Evolutionary conservation across 75 land plant species (phyloP), one percentile per base, ranked within the genome.

Genomic region (Sequoia sempervirens): DNA sequence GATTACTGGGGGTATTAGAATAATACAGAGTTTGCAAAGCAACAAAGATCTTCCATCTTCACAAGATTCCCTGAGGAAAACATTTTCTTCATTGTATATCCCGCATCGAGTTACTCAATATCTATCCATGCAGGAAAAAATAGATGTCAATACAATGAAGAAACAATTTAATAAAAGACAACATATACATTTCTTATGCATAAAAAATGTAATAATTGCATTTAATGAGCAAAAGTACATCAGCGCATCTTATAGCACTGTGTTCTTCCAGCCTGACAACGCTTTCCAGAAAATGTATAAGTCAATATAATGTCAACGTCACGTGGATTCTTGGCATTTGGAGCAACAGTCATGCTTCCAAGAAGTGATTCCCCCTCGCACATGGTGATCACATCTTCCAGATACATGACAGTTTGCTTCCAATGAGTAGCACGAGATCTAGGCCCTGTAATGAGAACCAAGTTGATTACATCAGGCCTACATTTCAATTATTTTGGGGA

Each of bases 321-420:
- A 15, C 99, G 92, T 3, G 95, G 99, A 86, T 97, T 97, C 87
- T 92, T 96, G 84, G 89, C 84, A 83, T 96, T 97, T 17, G 72
- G 98, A 28, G 94, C 87, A 64, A 97, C 97, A 47, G 92, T 91
- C 90, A 97, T 87, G 87, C 83, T 90, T 64, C 99, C 99, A 9
- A 80, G 83, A 6, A 97, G 54, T 9, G 92, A 86, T 88, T 97
- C 99, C 1, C 98, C 99, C 82, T 97, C 90, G 81, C 99, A 97
- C 9, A 97, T 92, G 15, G 98, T 93, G 47, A 97, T 80, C 37
- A 92, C 96, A 85, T 97, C 99, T 85, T 97, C 99, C 73, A 97
- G 88, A 86, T 97, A 97, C 58, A 97, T 81, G 26, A 97, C 99
- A 20, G 99, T 96, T 83, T 97, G 99, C 84, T 97, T 97, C 99